phyloP scores from a whole-genome alignment of 108 stramenopile genomes.

The Nannochloropsis gaditana region DNA sequence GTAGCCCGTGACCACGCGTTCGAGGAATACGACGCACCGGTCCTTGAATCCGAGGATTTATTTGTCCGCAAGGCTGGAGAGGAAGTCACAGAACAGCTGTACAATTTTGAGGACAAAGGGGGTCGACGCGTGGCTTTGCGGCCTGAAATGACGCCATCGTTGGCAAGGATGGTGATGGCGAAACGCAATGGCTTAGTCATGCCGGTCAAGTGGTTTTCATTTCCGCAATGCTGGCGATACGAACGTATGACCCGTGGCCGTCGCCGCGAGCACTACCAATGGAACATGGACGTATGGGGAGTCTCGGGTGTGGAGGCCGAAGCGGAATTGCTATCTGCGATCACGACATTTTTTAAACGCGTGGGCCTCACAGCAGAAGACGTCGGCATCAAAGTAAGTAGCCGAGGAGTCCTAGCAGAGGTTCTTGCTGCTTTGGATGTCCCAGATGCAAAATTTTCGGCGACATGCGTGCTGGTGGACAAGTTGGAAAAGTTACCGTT shows the following conservation, averaged over 20 bases:
- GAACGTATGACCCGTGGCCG: slow-evolving; percentile 97
- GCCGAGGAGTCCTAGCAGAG: slow-evolving; percentile 76
- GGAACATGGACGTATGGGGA: slow-evolving; percentile 78
- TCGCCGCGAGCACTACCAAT: slow-evolving; percentile 94
- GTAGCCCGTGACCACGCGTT: slow-evolving; percentile 75
- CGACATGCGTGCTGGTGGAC: slow-evolving; percentile 91
- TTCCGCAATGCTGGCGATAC: slow-evolving; percentile 94
- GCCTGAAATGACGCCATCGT: slow-evolving; percentile 95
- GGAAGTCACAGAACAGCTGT: slow-evolving; percentile 94
- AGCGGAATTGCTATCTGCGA: slow-evolving; percentile 83
- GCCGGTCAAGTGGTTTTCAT: slow-evolving; percentile 91
- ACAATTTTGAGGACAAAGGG: slow-evolving; percentile 93
- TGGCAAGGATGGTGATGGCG: slow-evolving; percentile 96
- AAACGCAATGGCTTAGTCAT: slow-evolving; percentile 74
- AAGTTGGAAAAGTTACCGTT: slow-evolving; percentile 94
- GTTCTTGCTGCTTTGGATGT: slow-evolving; percentile 79
- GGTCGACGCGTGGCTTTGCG: slow-evolving; percentile 73
- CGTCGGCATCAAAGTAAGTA: slow-evolving; percentile 95
- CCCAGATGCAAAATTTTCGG: slow-evolving; percentile 81
- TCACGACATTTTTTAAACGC: slow-evolving; percentile 74
- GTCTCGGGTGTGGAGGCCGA: slow-evolving; percentile 75
- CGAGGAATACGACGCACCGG: slow-evolving; percentile 94
- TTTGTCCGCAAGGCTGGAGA: slow-evolving; percentile 96
- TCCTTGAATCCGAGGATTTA: slow-evolving; percentile 78
- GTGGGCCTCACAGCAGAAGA: slow-evolving; percentile 80